These are phyloP conservation scores for Trichoderma citrinoviride DNA, from an alignment of 2,329 filamentous ascomycete genomes.

Conservation along the genomic window DNA sequence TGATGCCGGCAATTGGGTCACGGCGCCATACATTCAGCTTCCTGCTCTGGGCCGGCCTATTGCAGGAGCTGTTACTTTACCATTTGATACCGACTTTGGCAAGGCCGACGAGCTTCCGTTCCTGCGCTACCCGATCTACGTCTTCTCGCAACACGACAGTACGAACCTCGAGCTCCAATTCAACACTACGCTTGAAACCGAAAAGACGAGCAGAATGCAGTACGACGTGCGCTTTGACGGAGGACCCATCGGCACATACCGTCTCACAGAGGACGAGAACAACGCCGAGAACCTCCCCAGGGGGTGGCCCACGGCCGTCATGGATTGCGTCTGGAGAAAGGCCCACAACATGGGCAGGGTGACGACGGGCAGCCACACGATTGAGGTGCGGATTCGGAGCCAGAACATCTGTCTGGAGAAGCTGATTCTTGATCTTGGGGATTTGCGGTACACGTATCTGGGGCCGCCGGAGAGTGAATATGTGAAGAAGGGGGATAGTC, in stretches of 20 bases:
- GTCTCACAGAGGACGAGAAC: constrained; percentile 32
- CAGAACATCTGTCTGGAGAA: constrained; percentile 40
- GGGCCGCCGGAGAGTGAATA: constrained; percentile 35
- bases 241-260: constrained; percentile 32
- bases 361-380: constrained; percentile 29
- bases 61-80: constrained; percentile 26
- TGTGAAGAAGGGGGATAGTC: constrained; percentile 22
- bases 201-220: constrained; percentile 47
- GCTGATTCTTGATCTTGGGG: constrained; percentile 36
- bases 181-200: constrained; percentile 47
- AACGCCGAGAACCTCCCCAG: constrained; percentile 42
- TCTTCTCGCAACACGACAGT: constrained; percentile 28
- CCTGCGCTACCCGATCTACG: constrained; percentile 34
- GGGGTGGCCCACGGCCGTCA: constrained; percentile 49
- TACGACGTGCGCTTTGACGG: constrained; percentile 51
- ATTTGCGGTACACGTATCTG: constrained; percentile 36
- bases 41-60: constrained; percentile 33
- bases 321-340: constrained; percentile 49
- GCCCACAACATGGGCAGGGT: constrained; percentile 33
- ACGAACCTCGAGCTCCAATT: constrained; percentile 37
- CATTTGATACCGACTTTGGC: constrained; percentile 24
- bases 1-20: constrained; percentile 31
- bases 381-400: constrained; percentile 34
- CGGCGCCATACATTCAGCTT: constrained; percentile 30
- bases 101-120: constrained; percentile 25